These are phyloP conservation scores for Claviceps capensis DNA, from an alignment of 2,329 filamentous ascomycete species.

Conservation along the genomic window DNA sequence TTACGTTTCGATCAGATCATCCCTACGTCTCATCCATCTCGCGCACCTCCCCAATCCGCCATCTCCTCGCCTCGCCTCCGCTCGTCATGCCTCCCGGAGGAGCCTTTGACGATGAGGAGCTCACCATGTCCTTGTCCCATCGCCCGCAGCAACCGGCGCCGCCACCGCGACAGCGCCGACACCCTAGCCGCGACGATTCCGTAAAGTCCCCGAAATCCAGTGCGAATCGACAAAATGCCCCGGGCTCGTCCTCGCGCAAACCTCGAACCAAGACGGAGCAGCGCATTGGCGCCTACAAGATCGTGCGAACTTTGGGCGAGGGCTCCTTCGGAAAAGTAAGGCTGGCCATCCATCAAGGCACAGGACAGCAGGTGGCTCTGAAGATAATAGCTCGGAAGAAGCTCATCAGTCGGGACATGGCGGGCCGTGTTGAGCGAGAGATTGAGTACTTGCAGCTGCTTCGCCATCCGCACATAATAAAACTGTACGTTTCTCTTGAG, in stretches of 20 bases:
- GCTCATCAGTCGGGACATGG: conserved; percentile 94
- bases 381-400: conserved; percentile 97
- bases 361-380: conserved; percentile 86
- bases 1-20: too few relatives aligned
- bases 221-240: conserved; percentile 19
- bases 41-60: neutral
- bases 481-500: conserved; percentile 49
- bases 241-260: conserved; percentile 18
- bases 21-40: too few relatives aligned
- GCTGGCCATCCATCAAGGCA: conserved; percentile 82
- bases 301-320: conserved; percentile 83
- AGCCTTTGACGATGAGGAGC: conserved; percentile 67
- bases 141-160: conserved; percentile 26
- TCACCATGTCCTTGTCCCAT: conserved; percentile 61
- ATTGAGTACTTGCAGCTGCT: conserved; percentile 95
- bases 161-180: conserved; percentile 13
- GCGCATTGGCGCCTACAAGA: conserved; percentile 82
- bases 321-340: conserved; percentile 99
- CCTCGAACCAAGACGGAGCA: conserved; percentile 55
- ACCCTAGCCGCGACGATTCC: conserved; percentile 10
- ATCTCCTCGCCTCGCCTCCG: neutral
- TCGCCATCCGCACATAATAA: conserved; percentile 96
- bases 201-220: conserved; percentile 13
- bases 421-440: conserved; percentile 90
- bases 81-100: conserved; percentile 35